These are phyloP conservation scores for Asterophora lycoperdoides DNA, from an alignment of 768 basidiomycete species.

Conservation along the genomic window DNA sequence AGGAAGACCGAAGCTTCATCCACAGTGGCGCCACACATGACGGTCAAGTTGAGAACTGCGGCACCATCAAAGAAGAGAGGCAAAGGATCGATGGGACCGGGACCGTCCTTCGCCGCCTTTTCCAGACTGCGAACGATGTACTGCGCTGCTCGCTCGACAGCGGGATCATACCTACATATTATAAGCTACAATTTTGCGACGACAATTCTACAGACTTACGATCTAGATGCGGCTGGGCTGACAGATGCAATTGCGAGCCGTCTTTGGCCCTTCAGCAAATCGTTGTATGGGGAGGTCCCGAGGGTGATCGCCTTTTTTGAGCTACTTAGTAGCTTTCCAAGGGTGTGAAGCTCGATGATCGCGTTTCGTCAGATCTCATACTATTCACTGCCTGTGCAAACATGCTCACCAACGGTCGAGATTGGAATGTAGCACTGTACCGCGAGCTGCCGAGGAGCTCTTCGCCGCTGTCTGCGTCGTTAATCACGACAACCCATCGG, in stretches of 20 bases:
- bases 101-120: neutral
- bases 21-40: constrained; percentile 12
- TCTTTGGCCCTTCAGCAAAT: constrained; percentile 12
- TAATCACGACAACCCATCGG: constrained; percentile 14
- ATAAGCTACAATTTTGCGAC: neutral
- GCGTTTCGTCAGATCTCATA: neutral
- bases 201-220: neutral
- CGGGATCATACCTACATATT: constrained; percentile 7
- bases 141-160: constrained; percentile 14
- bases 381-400: neutral
- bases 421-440: constrained; percentile 14
- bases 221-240: constrained; percentile 13
- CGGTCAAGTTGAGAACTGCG: constrained; percentile 10
- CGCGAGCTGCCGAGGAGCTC: constrained; percentile 13
- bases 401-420: constrained; percentile 12
- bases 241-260: constrained; percentile 16
- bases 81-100: constrained; percentile 8
- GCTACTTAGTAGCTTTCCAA: constrained; percentile 7
- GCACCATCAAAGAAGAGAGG: constrained; percentile 12
- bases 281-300: constrained; percentile 15
- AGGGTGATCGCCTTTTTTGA: constrained; percentile 14
- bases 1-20: constrained; percentile 10
- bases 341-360: constrained; percentile 7
- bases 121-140: constrained; percentile 10
- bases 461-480: constrained; percentile 12